Conservation (phyloP, 2,329 filamentous ascomycete genomes). For the Exophiala sp. region DNA sequence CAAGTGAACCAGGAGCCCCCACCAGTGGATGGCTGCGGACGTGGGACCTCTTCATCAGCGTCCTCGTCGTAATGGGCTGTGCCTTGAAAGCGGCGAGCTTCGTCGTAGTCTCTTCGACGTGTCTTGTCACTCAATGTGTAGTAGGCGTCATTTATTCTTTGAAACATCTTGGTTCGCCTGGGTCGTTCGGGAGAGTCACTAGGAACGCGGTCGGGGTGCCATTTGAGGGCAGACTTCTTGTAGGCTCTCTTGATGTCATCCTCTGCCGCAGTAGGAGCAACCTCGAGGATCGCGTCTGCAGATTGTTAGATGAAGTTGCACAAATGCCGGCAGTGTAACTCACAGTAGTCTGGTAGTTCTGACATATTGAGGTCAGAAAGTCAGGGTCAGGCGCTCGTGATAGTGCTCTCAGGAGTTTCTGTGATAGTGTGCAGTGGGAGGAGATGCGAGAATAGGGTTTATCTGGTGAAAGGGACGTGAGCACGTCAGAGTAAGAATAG, state of each 20-base stretch:
- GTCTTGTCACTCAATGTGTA: conserved; percentile 79
- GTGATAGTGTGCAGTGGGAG: neutral
- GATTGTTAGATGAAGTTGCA: neutral
- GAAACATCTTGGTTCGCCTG: conserved; percentile 79
- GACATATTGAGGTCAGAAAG: conserved; percentile 14
- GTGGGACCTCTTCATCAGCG: conserved; percentile 30
- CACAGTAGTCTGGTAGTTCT: conserved; percentile 28
- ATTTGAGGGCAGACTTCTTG: conserved; percentile 87
- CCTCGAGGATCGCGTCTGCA: conserved; percentile 56
- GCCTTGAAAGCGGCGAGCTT: conserved; percentile 59
- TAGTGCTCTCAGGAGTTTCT: neutral
- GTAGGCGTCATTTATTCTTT: conserved; percentile 89
- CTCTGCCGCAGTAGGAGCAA: conserved; percentile 69
- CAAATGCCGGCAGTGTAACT: neutral
- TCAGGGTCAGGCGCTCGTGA: too few species aligned
- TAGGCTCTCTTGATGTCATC: conserved; percentile 91
- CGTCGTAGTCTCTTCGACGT: conserved; percentile 80
- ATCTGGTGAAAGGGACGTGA: too few species aligned
- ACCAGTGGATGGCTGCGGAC: conserved; percentile 34
- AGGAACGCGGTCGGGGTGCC: conserved; percentile 87
- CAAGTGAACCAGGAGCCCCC: conserved; percentile 62
- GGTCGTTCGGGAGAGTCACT: conserved; percentile 77
- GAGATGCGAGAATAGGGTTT: neutral
- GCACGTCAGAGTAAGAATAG: too few species aligned
- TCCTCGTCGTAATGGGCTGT: conserved; percentile 51